Evolutionary conservation across 495 filamentous ascomycete species (phyloP), one percentile per base, ranked within the genome.

Genomic region (Bathelium albidoporum): DNA sequence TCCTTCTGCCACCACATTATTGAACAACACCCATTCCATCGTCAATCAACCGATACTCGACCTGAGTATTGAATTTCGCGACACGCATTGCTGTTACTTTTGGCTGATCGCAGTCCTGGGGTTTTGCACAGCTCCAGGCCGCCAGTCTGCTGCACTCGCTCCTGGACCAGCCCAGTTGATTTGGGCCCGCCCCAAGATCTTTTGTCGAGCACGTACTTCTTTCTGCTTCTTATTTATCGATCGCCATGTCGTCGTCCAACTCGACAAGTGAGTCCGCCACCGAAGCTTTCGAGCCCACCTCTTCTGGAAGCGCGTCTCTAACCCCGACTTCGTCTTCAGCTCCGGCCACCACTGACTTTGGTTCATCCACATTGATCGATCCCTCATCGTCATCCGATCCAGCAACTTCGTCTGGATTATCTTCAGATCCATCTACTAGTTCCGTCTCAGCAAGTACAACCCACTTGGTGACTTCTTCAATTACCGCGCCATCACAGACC

Each of bases 401-500:
- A n/a, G 20, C 55, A 22, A 26, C 55, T 59, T 34, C 31, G 16
- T 60, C 49, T 29, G 49, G 24, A 60, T 16, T 11, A 11, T 18
- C 28, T 36, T 43, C 36, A n/a, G 58, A 18, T n/a, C 26, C 31
- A 36, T 34, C 58, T n/a, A 36, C 55, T 22, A 59, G 18, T 24
- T 7, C 26, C 36, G 5, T 31, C 58, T 34, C 58, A 11, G 28
- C 62, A 12, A 61, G 53, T 55, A 59, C 65, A n/a, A 64, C 67
- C n/a, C 53, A 55, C 20, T 31, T 60, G 12, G 58, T 65, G 26
- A 74, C 68, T 14, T 71, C 71, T 4, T 59, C 61, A 22, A 53
- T 66, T 18, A 65, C 68, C 41, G 71, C 70, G 9, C 66, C 73
- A 1, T 59, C 68, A 29, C n/a, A 32, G 0, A 43, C 72, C n/a